Evolutionary conservation across 1,284 basidiomycete genomes (phyloP), one percentile per base, ranked within the genome.

Genomic region (Athelia psychrophila): DNA sequence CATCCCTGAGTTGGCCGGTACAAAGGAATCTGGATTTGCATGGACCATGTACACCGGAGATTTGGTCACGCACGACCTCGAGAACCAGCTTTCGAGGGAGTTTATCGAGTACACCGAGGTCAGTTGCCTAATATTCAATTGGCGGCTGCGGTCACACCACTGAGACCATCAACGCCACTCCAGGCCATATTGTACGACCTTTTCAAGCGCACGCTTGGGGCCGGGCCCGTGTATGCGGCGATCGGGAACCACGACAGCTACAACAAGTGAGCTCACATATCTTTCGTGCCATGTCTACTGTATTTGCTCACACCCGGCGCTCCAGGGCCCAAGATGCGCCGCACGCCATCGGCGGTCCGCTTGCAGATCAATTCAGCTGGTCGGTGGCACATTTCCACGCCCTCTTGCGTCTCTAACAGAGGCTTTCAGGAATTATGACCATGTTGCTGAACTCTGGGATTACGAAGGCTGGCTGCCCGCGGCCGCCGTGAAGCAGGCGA

Each of bases 181-280:
- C 56, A 87, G 85, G 77, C 83, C 2, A 69, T 85, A 0, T 50
- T 88, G 22, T 90, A 80, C 60, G 84, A 84, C 56, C 71, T 90
- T 20, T 78, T 88, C 67, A 84, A 79, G 62, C 70, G 72, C 16
- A 74, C 75, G 56, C 73, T 91, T 36, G 80, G 80, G 8, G 73
- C 79, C 4, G 84, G 84, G 0, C 85, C 88, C 20, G 77, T 89
- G 2, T 91, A 90, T 59, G 81, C 83, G 25, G 79, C 83, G 0
- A 69, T 91, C 13, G 88, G 88, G n/a, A 91, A 90, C 61, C 88
- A 90, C 58, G 88, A 91, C 61, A 81, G 75, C 36, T 86, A 86
- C 64, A 80, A 81, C 56, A 73, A 80, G 83, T 84, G 5, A 8
- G 44, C 24, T 23, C 8, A 4, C 16, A 19, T 12, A 12, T 46